Percentiles rank a stretch among this genome's conserved stretches.
These are phyloP conservation scores for Agrostemma githago DNA, from an alignment of 148 eudicot species.

Conservation along the genomic window DNA sequence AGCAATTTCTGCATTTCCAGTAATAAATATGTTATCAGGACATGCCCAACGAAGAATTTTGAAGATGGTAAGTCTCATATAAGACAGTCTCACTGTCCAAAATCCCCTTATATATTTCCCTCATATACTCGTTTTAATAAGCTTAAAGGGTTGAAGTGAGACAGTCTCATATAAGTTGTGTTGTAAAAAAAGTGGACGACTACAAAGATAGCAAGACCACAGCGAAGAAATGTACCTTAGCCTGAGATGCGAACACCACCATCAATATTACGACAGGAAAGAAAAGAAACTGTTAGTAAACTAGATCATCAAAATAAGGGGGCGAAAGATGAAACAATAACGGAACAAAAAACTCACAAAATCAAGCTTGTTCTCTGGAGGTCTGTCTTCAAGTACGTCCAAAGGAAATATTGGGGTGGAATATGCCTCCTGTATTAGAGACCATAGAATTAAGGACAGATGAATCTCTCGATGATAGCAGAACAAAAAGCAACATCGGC, in stretches of 20 bases:
- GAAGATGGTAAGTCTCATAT: neutral
- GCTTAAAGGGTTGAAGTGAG: neutral
- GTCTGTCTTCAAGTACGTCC: conserved; percentile 73
- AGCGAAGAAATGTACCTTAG: conserved; percentile 45
- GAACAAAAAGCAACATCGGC: neutral
- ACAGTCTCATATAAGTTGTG: no score
- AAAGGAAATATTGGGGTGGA: conserved; percentile 77
- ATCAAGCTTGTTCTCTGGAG: conserved; percentile 66
- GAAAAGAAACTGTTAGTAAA: conserved; percentile 23
- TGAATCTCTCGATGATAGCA: neutral
- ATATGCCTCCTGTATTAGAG: conserved; percentile 57
- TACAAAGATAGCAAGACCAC: neutral
- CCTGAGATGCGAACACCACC: conserved; percentile 39
- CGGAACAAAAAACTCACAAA: conserved; percentile 41
- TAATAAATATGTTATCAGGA: neutral
- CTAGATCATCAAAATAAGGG: neutral
- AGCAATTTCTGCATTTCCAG: conserved; percentile 59
- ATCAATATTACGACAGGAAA: conserved; percentile 26
- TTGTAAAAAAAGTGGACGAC: neutral
- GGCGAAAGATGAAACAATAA: neutral
- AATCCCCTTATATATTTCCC: neutral
- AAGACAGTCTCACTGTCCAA: neutral
- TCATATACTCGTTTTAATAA: neutral
- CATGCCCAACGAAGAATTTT: neutral
- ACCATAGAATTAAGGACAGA: neutral